A percentile compares a stretch with the other conserved stretches of the same genome.
Conservation (phyloP, 1,284 basidiomycete species). For the Ceratobasidium sp. region DNA sequence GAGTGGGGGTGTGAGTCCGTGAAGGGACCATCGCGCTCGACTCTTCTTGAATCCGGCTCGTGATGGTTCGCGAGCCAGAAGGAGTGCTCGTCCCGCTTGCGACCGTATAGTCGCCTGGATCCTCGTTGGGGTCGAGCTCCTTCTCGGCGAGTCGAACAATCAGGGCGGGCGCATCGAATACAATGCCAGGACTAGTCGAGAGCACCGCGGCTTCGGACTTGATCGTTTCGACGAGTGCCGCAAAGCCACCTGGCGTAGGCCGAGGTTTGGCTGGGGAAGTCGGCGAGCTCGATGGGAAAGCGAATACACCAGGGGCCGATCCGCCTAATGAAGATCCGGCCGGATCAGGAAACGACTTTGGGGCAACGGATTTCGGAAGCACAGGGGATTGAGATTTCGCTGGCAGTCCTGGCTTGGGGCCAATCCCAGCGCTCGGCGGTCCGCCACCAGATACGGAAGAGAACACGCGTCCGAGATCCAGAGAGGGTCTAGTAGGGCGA, state of each 20-base stretch:
- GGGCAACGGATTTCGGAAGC: constrained; percentile 7
- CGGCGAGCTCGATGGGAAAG: constrained; percentile 7
- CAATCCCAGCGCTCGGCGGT: constrained; percentile 9
- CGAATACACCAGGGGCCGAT: neutral
- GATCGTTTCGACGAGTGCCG: constrained; percentile 26
- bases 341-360: neutral
- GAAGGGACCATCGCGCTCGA: neutral
- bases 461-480: constrained; percentile 1
- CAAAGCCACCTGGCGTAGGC: constrained; percentile 18
- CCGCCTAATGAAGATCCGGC: neutral
- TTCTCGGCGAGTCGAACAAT: constrained; percentile 55
- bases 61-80: constrained; percentile 11
- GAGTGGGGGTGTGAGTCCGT: constrained; percentile 43
- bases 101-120: constrained; percentile 49
- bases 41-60: constrained; percentile 13
- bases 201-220: constrained; percentile 50
- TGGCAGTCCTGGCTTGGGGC: constrained; percentile 1
- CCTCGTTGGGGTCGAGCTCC: constrained; percentile 43
- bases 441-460: neutral
- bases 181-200: constrained; percentile 61
- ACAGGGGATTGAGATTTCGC: constrained; percentile 3
- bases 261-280: neutral
- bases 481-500: constrained; percentile 13
- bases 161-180: constrained; percentile 56
- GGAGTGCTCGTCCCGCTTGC: constrained; percentile 37